Base-by-base conservation (phyloP, 257 asterid genomes). In the Verbascum thapsus region DNA sequence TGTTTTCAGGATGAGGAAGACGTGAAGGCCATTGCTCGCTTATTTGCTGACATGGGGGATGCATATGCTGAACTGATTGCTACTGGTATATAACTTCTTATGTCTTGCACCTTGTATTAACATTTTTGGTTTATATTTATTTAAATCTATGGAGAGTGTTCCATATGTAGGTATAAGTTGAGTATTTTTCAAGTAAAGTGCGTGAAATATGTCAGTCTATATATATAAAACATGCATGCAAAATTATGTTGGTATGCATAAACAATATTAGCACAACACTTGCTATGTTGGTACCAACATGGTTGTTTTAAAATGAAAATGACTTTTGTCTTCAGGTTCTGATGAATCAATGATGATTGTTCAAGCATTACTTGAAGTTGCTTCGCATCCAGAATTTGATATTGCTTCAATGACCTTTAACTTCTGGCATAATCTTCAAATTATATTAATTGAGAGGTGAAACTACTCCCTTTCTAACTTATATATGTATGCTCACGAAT, bases 381-480 rank as follows among this genome's bases (percentile, higher is more conserved):
- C 96, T 79, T 85, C 96, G 53, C 95, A 94, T 78, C 97, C 96
- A 48, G 99, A 90, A 74, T 94, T 83, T 66, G 96, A 94, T 76
- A 94, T 94, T 67, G 97, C 97, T 65, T 94, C 97, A 59, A 94
- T 94, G 99, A 85, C 97, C 72, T 94, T 94, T 68, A 94, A 94
- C 77, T 94, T 94, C 80, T 94, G 99, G 99, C 97, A 94, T 55
- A 87, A 76, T 82, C 99, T 94, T 78, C 97, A 87, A 83, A 69
- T 85, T 65, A 75, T 83, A 52, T 81, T 94, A 74, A 63, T 72
- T 37, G 96, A 90, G 74, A 85, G 96, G 99, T 90, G 75, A 68
- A 41, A 53, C 34, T 65, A 49, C 59, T 75, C 59, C n/a, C 48
- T 50, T 56, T 55, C 8, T 51, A 23, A 59, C 57, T 39, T 69